Conservation (phyloP, 2,329 filamentous ascomycete species). For the Cyclaneusma minus region DNA sequence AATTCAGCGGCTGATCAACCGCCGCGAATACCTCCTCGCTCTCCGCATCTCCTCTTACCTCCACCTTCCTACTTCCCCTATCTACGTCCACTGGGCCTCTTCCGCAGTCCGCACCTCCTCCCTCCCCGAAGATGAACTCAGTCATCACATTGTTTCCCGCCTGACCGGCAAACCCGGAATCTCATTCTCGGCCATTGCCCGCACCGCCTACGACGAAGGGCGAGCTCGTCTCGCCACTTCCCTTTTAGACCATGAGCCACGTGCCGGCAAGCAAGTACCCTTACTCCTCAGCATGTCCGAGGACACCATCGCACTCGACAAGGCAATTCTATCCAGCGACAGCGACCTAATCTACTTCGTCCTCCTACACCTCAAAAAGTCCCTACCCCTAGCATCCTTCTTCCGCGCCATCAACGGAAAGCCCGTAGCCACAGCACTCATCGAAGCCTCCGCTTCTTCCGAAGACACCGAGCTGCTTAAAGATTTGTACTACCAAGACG, state of each 20-base stretch:
- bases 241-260: conserved; percentile 81
- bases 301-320: conserved; percentile 86
- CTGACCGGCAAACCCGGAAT: conserved; percentile 80
- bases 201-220: conserved; percentile 87
- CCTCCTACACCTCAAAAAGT: conserved; percentile 74
- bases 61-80: conserved; percentile 69
- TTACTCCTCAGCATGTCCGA: conserved; percentile 90
- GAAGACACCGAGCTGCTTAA: conserved; percentile 77
- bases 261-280: conserved; percentile 91
- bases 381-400: conserved; percentile 78
- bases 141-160: conserved; percentile 71
- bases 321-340: conserved; percentile 89
- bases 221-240: conserved; percentile 78
- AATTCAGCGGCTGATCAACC: conserved; percentile 72
- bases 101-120: conserved; percentile 78
- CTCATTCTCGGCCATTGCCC: conserved; percentile 88
- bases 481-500: conserved; percentile 94
- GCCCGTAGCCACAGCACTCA: conserved; percentile 73
- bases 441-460: conserved; percentile 65
- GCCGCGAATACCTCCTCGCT: conserved; percentile 81
- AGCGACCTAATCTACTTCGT: conserved; percentile 88
- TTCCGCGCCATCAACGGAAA: conserved; percentile 81
- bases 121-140: conserved; percentile 79
- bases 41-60: conserved; percentile 80
- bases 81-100: conserved; percentile 94